phyloP scores from a whole-genome alignment of 176 grass and related monocot genomes.

The Phragmites australis region DNA sequence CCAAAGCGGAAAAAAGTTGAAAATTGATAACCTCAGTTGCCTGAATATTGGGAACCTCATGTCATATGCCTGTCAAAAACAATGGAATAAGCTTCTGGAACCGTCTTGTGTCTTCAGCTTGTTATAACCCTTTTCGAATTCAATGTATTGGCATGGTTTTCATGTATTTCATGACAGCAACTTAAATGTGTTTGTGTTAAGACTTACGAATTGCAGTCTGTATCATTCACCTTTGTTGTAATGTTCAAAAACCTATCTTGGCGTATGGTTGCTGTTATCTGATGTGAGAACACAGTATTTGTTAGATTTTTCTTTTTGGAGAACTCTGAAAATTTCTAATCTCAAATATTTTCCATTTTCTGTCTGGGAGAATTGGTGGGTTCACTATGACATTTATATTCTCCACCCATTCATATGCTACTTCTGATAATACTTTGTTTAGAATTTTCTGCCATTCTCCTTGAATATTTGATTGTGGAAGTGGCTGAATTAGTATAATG shows the following conservation, averaged over 20 bases:
- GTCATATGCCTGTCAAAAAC: not conserved
- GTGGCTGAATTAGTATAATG: too few relatives aligned
- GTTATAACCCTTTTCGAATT: not conserved
- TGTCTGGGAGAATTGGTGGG: too few relatives aligned
- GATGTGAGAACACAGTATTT: not conserved
- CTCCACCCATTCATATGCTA: too few relatives aligned
- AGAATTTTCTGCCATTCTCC: too few relatives aligned
- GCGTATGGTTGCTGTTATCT: not conserved
- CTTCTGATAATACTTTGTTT: too few relatives aligned
- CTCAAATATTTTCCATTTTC: not conserved
- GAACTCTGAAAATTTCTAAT: not conserved
- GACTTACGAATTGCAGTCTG: not conserved
- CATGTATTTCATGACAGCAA: not conserved
- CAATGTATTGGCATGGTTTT: not conserved
- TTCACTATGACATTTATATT: too few relatives aligned
- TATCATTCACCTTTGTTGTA: not conserved
- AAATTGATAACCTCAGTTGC: not conserved
- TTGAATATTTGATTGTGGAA: too few relatives aligned
- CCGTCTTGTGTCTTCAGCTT: not conserved
- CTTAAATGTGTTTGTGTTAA: not conserved
- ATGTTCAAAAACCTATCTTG: not conserved
- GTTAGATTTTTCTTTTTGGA: not conserved
- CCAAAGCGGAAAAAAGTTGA: slow-evolving; percentile 48
- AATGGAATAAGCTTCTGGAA: not conserved
- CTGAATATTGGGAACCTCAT: not conserved